Evolutionary conservation across 495 filamentous ascomycete species (phyloP), one percentile per base, ranked within the genome.

Genomic region (Oleoguttula mirabilis): DNA sequence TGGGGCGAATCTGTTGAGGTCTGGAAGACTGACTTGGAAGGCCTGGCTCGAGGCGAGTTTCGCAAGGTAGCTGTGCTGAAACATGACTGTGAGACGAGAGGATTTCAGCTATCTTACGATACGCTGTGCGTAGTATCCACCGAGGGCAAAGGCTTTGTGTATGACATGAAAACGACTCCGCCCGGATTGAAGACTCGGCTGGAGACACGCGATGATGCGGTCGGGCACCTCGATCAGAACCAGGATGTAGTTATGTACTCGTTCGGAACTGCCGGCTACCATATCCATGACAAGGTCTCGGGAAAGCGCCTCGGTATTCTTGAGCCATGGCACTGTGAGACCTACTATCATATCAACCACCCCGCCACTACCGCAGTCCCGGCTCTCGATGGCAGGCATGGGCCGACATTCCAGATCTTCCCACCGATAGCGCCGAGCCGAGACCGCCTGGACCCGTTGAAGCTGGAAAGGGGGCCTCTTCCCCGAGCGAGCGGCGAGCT

Each of bases 31-130:
- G 43, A 43, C 31, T 12, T 25, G 14, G 40, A 46, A 19, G 39
- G 22, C 10, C 17, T 44, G 21, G 12, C 10, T 2, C 36, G 51
- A 8, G 47, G 51, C 10, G 35, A 38, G 10, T 54, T 50, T 36
- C 24, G 35, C 19, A 41, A 24, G 10, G 22, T 47, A 10, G 47
- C 51, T 3, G 35, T 50, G 5, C 32, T 54, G 10, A 32, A 41
- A 30, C 51, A 54, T 25, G 47, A 54, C 16, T 39, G 32, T 19
- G 32, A 50, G 36, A 50, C 37, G 1, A 25, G 47, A 33, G 47
- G 47, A 11, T 50, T 50, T 24, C 51, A 50, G 20, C 42, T 54
- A 11, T 36, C 27, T 1, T 44, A 38, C 21, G 32, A 33, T 15
- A 50, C 25, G 4, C 36, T 54, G 1, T 54, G 51, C 27, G 51